Evolutionary conservation across 257 asterid genomes (phyloP).

Genomic region (Parsonsia alboflavescens): DNA sequence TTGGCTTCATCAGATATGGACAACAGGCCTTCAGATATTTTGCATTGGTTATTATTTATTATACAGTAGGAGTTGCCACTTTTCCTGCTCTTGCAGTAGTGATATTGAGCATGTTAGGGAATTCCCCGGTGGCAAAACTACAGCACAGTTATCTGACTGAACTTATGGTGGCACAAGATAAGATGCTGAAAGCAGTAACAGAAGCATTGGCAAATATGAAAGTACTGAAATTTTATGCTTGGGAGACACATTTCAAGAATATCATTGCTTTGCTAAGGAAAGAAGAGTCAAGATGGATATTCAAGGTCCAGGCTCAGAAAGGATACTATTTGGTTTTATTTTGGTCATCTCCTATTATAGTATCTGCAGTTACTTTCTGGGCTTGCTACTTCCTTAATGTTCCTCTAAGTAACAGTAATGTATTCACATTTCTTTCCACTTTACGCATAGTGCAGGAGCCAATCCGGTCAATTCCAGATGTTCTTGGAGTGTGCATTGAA

Average conservation of each 20-base stretch:
- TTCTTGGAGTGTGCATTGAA: conserved; percentile 31
- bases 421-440: conserved; percentile 34
- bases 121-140: conserved; percentile 30
- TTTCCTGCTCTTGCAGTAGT: conserved; percentile 23
- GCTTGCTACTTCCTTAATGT: conserved; percentile 26
- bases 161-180: conserved; percentile 39
- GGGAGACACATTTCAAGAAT: conserved; percentile 38
- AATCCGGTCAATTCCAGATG: conserved; percentile 32
- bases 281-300: conserved; percentile 26
- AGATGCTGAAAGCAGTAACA: conserved; percentile 26
- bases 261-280: conserved; percentile 21
- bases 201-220: conserved; percentile 35
- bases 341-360: conserved; percentile 38
- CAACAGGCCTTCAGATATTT: conserved; percentile 28
- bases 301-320: conserved; percentile 20
- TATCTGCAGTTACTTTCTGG: conserved; percentile 36
- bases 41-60: conserved; percentile 24
- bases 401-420: conserved; percentile 30
- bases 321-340: conserved; percentile 29
- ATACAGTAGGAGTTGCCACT: conserved; percentile 34
- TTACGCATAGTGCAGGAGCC: conserved; percentile 40
- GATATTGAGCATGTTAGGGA: conserved; percentile 23
- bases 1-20: conserved; percentile 38
- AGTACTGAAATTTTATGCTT: conserved; percentile 33
- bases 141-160: conserved; percentile 27